Percentiles rank a stretch among this genome's conserved stretches.
These are phyloP conservation scores for Sicyos baderoa DNA, from an alignment of 306 rosid genomes.

Conservation along the genomic window DNA sequence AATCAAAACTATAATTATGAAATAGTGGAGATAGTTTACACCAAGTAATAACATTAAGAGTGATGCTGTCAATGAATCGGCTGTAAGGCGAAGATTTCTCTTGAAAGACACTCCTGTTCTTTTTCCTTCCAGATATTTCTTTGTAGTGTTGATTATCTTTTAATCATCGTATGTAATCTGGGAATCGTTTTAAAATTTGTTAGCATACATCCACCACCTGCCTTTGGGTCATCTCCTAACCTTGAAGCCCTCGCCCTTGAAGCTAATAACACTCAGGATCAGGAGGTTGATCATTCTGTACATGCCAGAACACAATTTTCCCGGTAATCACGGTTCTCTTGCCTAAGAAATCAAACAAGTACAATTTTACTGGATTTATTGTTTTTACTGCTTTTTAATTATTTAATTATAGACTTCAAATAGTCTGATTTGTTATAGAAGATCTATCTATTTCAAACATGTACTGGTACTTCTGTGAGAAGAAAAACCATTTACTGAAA, in stretches of 20 bases:
- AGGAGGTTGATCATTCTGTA: constrained; percentile 57
- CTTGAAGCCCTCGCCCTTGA: constrained; percentile 92
- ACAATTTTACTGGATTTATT: constrained; percentile 13
- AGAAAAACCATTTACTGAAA: neutral
- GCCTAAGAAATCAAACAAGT: neutral
- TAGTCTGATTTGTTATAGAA: neutral
- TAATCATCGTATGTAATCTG: constrained; percentile 23
- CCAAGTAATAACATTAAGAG: too few species aligned
- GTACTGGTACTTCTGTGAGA: neutral
- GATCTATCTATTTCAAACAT: neutral
- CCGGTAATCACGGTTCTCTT: constrained; percentile 37
- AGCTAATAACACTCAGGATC: constrained; percentile 38
- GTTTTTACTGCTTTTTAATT: neutral
- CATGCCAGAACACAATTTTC: constrained; percentile 44
- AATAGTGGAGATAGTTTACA: too few species aligned
- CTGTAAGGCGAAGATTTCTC: too few species aligned
- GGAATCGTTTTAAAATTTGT: constrained; percentile 24
- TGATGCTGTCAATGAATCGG: too few species aligned
- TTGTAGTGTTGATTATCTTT: constrained; percentile 7
- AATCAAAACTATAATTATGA: too few species aligned
- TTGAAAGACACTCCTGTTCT: too few species aligned
- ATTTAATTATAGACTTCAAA: neutral
- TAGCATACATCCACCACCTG: constrained; percentile 93
- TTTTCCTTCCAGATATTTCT: too few species aligned
- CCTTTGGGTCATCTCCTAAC: constrained; percentile 96